Evolutionary conservation across 257 asterid species (phyloP), one percentile per base, ranked within the genome.

Genomic region (Ballota nigra): DNA sequence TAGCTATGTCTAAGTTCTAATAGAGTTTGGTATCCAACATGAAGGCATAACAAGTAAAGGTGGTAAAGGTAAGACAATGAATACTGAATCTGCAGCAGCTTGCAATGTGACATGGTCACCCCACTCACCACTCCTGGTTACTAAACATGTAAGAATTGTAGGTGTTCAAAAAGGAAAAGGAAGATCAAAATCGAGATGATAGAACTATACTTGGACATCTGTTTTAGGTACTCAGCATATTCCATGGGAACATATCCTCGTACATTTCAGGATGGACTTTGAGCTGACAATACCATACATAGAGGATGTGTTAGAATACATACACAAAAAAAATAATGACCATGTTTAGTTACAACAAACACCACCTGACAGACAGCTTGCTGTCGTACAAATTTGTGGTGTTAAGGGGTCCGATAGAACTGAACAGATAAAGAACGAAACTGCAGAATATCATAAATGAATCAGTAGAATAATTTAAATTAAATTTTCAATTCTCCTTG

Each of bases 41-140:
- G n/a, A 19, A 51, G 36, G 36, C 24, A 55, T 43, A 62, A 22
- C 11, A 73, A 53, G 55, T 38, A 59, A 28, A 70, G 45, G 60
- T 45, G 10, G 56, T 66, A 18, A 63, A 63, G 70, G 78, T 31
- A 59, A 59, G 70, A 60, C 18, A 20, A 78, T 70, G 3, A 63
- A 55, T 88, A 95, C 99, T 85, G 84, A 86, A 88, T 95, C 97
- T 2, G 98, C 92, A 51, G 98, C 96, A 66, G 99, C 99, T 79
- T 95, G 99, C 85, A 95, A 81, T 3, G 99, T 90, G 58, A 95
- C 98, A 75, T 95, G 99, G 87, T 95, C 99, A 45, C 99, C 99
- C 99, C 98, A 95, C 71, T 88, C 96, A 55, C 96, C 94, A 34
- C 66, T 85, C 85, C 99, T 95, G 83, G 40, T 75, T 78, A 79